Evolutionary conservation across 2,329 filamentous ascomycete genomes (phyloP).

Genomic region (Colletotrichum coccodes): DNA sequence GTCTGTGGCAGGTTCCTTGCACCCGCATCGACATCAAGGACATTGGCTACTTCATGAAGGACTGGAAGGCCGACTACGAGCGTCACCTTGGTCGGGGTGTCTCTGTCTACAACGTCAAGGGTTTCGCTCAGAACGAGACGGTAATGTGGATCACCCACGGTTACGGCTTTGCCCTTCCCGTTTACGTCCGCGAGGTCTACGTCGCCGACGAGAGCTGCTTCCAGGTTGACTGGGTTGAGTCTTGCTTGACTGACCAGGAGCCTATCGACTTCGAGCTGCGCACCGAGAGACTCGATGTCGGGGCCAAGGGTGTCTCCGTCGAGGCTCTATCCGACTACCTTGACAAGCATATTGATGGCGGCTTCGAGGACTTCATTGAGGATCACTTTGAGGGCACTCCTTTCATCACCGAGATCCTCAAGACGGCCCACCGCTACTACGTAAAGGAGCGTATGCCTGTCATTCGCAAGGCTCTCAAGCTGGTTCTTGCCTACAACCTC

Average conservation of each 20-base stretch:
- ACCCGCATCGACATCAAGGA: constrained; percentile 99
- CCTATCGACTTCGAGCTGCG: constrained; percentile 86
- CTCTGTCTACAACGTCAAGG: constrained; percentile 95
- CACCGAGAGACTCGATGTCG: constrained; percentile 89
- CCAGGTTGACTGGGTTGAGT: constrained; percentile 93
- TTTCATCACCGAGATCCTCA: constrained; percentile 95
- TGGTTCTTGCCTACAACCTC: constrained; percentile 94
- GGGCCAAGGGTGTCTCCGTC: constrained; percentile 85
- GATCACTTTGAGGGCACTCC: constrained; percentile 96
- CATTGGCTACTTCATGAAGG: constrained; percentile 98
- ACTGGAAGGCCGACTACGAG: constrained; percentile 98
- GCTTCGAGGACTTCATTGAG: constrained; percentile 93
- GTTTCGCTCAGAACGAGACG: constrained; percentile 73
- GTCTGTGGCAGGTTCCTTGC: constrained; percentile 97
- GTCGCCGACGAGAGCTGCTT: constrained; percentile 94
- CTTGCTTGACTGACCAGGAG: constrained; percentile 72
- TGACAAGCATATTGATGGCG: constrained; percentile 91
- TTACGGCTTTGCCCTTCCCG: constrained; percentile 91
- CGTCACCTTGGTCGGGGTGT: constrained; percentile 88
- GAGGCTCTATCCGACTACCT: constrained; percentile 89
- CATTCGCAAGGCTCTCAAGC: constrained; percentile 94
- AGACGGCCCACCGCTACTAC: constrained; percentile 95
- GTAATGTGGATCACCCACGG: constrained; percentile 95
- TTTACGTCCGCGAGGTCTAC: constrained; percentile 93
- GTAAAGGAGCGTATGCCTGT: constrained; percentile 87